Base-by-base conservation (phyloP, 179 eudicot genomes). In the Silene vulgaris region DNA sequence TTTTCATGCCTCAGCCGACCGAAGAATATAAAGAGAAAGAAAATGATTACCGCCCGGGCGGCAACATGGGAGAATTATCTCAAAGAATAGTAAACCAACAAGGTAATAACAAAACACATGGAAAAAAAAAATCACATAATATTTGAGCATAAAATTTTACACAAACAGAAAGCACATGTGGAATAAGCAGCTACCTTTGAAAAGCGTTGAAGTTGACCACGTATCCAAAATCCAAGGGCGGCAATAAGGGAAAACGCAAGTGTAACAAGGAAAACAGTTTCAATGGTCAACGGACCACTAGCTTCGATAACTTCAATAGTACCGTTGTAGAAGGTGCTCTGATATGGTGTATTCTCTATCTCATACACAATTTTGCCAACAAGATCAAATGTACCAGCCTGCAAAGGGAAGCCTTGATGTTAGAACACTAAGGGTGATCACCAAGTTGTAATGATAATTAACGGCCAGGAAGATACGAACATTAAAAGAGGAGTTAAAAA, bases 351-450 rank as follows among this genome's bases (percentile, higher is more conserved):
- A 56, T 90, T 88, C 62, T 93, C 94, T 71, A 93, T 88, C 83
- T 91, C 97, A 78, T 93, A 93, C 60, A 91, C 81, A 63, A 93
- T 81, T n/a, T 86, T 82, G 68, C 92, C 98, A 67, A 88, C 98
- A 74, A 93, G 91, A 87, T 93, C 98, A 84, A 86, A 93, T 45
- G 88, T 75, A 71, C 97, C 98, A 74, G 97, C 73, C 98, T 93
- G 91, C 82, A 83, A 76, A 69, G 1, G 21, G 37, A 62, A 7
- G 57, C 26, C 20, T 69, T n/a, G 19, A 16, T 2, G 0, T 70
- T 69, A 69, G 63, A 12, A 14, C 63, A 23, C 13, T 61, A 77
- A 35, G 54, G 62, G 26, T 11, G 23, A 76, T 45, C 32, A 43
- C 16, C 21, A 65, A 50, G 35, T 20, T 32, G 29, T 8, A 30